Evolutionary conservation across 2,329 filamentous ascomycete species (phyloP), one percentile per base, ranked within the genome.

Genomic region (Xylariaceae sp.): DNA sequence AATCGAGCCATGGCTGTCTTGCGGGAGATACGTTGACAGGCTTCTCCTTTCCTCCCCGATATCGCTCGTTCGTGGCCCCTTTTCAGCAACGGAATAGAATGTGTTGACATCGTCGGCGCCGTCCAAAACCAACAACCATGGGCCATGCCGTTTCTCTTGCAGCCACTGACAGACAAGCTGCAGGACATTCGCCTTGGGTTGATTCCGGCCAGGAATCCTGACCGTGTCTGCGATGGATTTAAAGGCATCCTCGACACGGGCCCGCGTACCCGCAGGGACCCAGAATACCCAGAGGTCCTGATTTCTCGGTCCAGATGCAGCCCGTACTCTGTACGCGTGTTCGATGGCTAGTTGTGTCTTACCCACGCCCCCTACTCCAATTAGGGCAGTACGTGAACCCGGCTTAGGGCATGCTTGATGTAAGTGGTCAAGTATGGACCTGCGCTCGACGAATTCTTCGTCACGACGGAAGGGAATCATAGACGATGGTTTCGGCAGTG

Each of bases 81-180:
- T 9, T 44, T 61, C 29, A 8, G 55, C 56, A 1, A 53, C 42
- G 45, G 58, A 34, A 43, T 67, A 65, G 31, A 71, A 65, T 4
- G 70, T 55, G 6, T 64, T 49, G 34, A 46, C 9, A 59, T 73
- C 62, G 55, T 73, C 71, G 41, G 67, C 70, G 55, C 68, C 72
- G 41, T 74, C 71, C 26, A 74, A 62, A 45, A 74, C 58, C 32
- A 73, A 60, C 11, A 68, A 12, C 72, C 71, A 74, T 44, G 41
- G 55, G 19, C 64, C 64, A 40, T 67, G 64, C 34, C 43, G 48
- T 45, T 65, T 57, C 30, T 67, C 61, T 1, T 60, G 64, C 4
- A 74, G 61, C 71, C 69, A 74, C 26, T 37, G 34, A 41, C 59
- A 57, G 1, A 73, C 66, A 1, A 68, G 60, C 19, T 53, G 47